Conservation (phyloP, 345 rosid species). For the Abelmoschus esculentus region DNA sequence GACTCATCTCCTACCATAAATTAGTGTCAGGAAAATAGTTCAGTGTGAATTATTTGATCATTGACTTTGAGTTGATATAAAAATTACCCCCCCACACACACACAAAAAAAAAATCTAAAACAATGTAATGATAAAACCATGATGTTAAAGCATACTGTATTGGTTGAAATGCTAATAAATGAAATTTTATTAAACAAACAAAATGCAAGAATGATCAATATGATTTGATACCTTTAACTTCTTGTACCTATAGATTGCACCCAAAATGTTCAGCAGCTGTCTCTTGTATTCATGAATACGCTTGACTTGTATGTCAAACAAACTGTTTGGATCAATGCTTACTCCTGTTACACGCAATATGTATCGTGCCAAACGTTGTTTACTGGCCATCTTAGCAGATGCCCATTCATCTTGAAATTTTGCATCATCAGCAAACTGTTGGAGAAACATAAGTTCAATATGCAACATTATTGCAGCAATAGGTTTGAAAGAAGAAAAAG, state of each 20-base stretch:
- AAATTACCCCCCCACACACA: not conserved
- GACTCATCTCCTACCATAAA: constrained; percentile 65
- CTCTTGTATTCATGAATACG: constrained; percentile 99
- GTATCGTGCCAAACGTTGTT: constrained; percentile 69
- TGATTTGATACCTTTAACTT: constrained; percentile 65
- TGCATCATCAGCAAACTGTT: constrained; percentile 70
- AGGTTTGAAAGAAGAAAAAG: not conserved
- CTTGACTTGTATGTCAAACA: constrained; percentile 95
- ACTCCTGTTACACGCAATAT: constrained; percentile 69
- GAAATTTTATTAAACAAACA: not conserved
- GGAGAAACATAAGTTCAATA: constrained; percentile 22
- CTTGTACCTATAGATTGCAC: constrained; percentile 78
- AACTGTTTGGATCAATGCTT: constrained; percentile 66
- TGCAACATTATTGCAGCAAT: constrained; percentile 3
- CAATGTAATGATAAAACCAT: not conserved
- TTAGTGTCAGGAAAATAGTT: constrained; percentile 18
- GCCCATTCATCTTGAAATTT: constrained; percentile 85
- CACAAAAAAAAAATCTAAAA: not conserved
- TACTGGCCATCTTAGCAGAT: constrained; percentile 85
- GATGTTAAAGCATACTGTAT: not conserved
- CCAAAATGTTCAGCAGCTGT: constrained; percentile 86
- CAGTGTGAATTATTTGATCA: not conserved
- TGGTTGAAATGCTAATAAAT: too few relatives aligned
- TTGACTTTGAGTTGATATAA: not conserved
- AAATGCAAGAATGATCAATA: not conserved